Evolutionary conservation across 441 rosid species (phyloP).

Genomic region (Corymbia citriodora): DNA sequence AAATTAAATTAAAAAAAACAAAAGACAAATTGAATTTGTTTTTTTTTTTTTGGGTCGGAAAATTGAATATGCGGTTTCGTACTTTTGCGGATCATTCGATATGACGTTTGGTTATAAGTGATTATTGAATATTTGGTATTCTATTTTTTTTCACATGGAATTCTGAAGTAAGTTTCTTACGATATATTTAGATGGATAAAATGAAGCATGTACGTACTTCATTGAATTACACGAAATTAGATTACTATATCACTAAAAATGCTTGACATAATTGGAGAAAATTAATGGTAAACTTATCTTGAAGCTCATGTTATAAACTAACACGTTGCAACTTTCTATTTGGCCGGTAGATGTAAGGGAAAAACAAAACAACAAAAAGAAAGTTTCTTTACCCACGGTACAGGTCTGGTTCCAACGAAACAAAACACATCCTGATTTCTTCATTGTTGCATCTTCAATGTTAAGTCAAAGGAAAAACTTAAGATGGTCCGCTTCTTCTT

Average conservation of each 20-base stretch:
- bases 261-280: neutral
- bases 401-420: neutral
- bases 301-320: neutral
- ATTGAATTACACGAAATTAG: neutral
- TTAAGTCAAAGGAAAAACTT: neutral
- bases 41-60: neutral
- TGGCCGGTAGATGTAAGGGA: neutral
- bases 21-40: neutral
- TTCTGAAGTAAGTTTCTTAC: neutral
- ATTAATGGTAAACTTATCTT: neutral
- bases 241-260: neutral
- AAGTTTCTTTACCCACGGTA: neutral
- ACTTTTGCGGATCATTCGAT: neutral
- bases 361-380: neutral
- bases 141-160: too few relatives aligned
- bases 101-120: neutral
- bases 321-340: neutral
- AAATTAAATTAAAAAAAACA: rapidly evolving
- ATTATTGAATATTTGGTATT: neutral
- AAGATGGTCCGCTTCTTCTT: neutral
- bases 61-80: neutral
- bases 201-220: neutral
- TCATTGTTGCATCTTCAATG: neutral
- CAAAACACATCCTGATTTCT: neutral
- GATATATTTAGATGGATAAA: neutral